These are phyloP conservation scores for Rhododendron williamsianum DNA, from an alignment of 148 eudicot genomes.

Conservation along the genomic window DNA sequence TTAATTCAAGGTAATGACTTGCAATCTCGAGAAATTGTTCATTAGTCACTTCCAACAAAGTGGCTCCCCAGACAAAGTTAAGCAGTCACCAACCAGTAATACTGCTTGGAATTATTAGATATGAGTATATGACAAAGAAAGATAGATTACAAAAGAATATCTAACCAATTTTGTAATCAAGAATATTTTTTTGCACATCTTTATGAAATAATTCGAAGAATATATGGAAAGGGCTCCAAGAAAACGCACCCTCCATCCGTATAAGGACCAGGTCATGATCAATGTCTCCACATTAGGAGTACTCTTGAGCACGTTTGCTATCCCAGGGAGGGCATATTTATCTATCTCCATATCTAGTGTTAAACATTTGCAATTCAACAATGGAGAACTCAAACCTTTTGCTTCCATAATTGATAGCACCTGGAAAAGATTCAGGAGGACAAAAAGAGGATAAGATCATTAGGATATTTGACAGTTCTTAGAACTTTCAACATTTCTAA, in stretches of 20 bases:
- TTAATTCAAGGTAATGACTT: too few relatives aligned
- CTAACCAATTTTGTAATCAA: too few relatives aligned
- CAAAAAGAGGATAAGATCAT: background rate
- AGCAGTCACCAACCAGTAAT: too few relatives aligned
- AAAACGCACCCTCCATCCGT: background rate
- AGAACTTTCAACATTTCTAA: background rate
- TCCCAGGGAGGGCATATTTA: background rate
- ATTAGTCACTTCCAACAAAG: too few relatives aligned
- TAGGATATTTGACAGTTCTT: background rate
- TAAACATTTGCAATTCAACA: background rate
- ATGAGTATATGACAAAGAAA: too few relatives aligned
- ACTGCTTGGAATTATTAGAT: too few relatives aligned
- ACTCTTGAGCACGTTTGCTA: background rate
- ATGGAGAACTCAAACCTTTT: background rate
- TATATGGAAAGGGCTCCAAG: background rate
- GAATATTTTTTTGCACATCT: too few relatives aligned
- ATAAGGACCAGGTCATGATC: background rate
- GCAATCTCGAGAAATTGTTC: too few relatives aligned
- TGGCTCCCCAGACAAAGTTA: too few relatives aligned
- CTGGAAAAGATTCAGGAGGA: background rate
- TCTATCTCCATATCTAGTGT: background rate
- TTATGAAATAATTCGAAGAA: too few relatives aligned
- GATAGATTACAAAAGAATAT: too few relatives aligned
- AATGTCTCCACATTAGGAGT: background rate
- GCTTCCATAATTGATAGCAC: background rate